Evolutionary conservation across 2,329 filamentous ascomycete species (phyloP), one percentile per base, ranked within the genome.

Genomic region (Cryphonectria parasitica): DNA sequence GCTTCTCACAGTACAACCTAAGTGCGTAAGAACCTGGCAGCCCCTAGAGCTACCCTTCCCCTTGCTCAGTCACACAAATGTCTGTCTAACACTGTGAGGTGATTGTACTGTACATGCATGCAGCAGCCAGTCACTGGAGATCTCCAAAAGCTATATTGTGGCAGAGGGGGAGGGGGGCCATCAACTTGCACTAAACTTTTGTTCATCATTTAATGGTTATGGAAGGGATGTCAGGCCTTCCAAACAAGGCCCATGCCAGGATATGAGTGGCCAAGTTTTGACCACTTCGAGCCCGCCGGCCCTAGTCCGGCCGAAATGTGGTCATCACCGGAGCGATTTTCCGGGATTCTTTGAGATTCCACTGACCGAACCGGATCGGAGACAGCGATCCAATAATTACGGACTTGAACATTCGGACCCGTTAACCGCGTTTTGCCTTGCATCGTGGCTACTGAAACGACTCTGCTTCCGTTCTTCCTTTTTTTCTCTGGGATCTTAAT

Each of bases 21-120:
- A 43, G 13, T 43, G 15, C 41, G 41, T 43, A 43, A 7, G 43
- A 22, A 49, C 43, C 17, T 49, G 25, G 36, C 62, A 56, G 63
- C 34, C 68, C 64, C 67, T 71, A 66, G 66, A 56, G 66, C 62
- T 41, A 61, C 19, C 58, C 66, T 54, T 49, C 49, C 25, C 45
- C 69, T 63, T 15, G 11, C 25, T 56, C 25, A 28, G 25, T 17
- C 52, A 31, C 52, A 31, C 11, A 17, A 28, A 10, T 56, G 25
- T 15, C 11, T 31, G 25, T 56, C 52, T 25, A 17, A 11, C 31
- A 22, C 39, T 28, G 39, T 8, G n/a, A 43, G 61, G 22, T 15
- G 15, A 15, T 19, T 63, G 36, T 39, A 62, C 39, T 36, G 22
- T 39, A 43, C 4, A 62, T n/a, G 10, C 36, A 62, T 2, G 7